These are phyloP conservation scores for Pichia exigua DNA, from an alignment of 805 yeast genomes.

Conservation along the genomic window DNA sequence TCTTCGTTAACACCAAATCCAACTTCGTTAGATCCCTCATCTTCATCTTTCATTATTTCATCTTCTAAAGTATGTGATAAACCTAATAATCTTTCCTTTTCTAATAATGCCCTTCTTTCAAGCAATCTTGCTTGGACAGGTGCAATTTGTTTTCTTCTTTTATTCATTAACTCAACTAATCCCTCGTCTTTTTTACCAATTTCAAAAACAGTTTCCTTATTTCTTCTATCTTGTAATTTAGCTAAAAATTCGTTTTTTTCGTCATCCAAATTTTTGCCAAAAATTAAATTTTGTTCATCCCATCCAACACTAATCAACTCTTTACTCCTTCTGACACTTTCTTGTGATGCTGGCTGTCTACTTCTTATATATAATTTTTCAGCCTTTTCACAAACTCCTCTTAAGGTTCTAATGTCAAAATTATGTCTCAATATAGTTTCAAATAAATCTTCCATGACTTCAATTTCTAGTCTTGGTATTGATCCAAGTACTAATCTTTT, in stretches of 20 bases:
- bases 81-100: constrained; percentile 70
- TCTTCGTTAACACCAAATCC: constrained; percentile 35
- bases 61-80: constrained; percentile 66
- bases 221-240: constrained; percentile 56
- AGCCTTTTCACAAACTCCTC: constrained; percentile 74
- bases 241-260: constrained; percentile 69
- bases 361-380: constrained; percentile 83
- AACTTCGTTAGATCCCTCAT: constrained; percentile 30
- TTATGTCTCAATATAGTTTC: constrained; percentile 51
- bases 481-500: constrained; percentile 78
- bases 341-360: constrained; percentile 77
- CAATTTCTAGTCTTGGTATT: constrained; percentile 66
- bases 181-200: constrained; percentile 64
- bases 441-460: constrained; percentile 63
- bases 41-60: constrained; percentile 48
- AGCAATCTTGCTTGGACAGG: constrained; percentile 65
- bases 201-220: constrained; percentile 92
- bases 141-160: constrained; percentile 79
- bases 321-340: constrained; percentile 78
- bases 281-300: constrained; percentile 80
- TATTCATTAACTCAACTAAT: constrained; percentile 75
- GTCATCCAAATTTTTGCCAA: constrained; percentile 67
- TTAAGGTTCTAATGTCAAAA: constrained; percentile 59
- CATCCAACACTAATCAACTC: constrained; percentile 71
- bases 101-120: constrained; percentile 60